These are phyloP conservation scores for Globisporangium middletonii DNA, from an alignment of 352 stramenopile genomes.

Conservation along the genomic window DNA sequence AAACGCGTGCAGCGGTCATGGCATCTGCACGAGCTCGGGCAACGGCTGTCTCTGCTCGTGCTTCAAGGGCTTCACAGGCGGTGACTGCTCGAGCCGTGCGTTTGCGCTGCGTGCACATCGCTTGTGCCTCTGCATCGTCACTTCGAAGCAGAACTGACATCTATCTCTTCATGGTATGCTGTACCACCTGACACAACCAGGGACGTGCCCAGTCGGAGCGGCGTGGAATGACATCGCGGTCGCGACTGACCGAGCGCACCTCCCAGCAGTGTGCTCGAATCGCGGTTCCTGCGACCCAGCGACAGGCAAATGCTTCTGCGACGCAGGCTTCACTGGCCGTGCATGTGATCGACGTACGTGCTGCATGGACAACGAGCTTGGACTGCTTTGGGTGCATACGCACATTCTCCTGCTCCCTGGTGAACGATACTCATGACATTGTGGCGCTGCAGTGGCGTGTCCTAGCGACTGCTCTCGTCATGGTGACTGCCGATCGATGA, in stretches of 20 bases:
- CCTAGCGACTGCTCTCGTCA: constrained; percentile 53
- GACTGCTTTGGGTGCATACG: neutral
- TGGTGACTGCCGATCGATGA: constrained; percentile 71
- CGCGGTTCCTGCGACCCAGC: constrained; percentile 58
- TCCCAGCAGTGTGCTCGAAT: constrained; percentile 50
- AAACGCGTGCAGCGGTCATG: constrained; percentile 54
- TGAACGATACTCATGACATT: neutral
- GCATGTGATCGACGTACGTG: constrained; percentile 72
- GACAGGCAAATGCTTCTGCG: constrained; percentile 65
- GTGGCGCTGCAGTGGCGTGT: constrained; percentile 42
- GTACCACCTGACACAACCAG: constrained; percentile 11
- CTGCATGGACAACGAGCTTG: neutral
- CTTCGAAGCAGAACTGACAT: neutral
- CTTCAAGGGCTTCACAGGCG: constrained; percentile 81
- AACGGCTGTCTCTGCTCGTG: constrained; percentile 77
- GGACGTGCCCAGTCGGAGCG: constrained; percentile 41
- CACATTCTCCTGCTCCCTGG: neutral
- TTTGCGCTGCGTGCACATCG: neutral
- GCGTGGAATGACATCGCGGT: constrained; percentile 57
- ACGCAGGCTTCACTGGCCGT: constrained; percentile 66
- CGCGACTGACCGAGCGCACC: constrained; percentile 50
- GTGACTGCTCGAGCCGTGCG: constrained; percentile 86
- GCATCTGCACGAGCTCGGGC: constrained; percentile 48
- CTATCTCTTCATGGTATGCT: neutral
- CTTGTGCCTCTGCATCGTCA: neutral